Evolutionary conservation across 2,329 filamentous ascomycete species (phyloP).

Genomic region (Periconia digitata): DNA sequence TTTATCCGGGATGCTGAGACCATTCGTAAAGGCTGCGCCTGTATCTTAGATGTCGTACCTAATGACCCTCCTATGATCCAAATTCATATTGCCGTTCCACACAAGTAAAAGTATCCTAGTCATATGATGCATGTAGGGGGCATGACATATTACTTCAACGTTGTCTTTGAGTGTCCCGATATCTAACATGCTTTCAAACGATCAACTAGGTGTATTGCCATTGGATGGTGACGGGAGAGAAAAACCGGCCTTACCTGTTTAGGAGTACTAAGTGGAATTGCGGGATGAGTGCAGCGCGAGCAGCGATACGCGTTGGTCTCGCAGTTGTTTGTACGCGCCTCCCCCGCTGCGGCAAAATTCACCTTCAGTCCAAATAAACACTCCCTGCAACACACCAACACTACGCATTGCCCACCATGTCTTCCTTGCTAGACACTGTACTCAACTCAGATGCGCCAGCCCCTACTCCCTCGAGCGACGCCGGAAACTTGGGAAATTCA

Average conservation of each 20-base stretch:
- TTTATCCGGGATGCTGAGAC: neutral
- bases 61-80: neutral
- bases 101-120: no score
- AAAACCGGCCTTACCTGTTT: neutral
- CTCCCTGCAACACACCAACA: slow-evolving; percentile 5
- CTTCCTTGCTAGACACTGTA: slow-evolving; percentile 54
- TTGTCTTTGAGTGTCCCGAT: no score
- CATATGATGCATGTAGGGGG: no score
- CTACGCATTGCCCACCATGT: slow-evolving; percentile 44
- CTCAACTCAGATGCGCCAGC: slow-evolving; percentile 51
- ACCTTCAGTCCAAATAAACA: slow-evolving; percentile 4
- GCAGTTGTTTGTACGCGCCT: neutral
- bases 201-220: no score
- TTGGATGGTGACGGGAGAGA: neutral
- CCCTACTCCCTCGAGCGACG: slow-evolving; percentile 41
- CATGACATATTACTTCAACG: no score
- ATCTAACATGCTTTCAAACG: no score
- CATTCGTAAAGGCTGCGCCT: neutral
- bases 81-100: no score
- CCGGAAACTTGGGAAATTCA: slow-evolving; percentile 38
- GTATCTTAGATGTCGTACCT: neutral
- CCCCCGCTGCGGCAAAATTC: slow-evolving; percentile 15
- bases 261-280: neutral
- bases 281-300: slow-evolving; percentile 7
- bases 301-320: slow-evolving; percentile 7